A percentile compares a stretch with the other conserved stretches of the same genome.
Evolutionary conservation across 2,329 filamentous ascomycete species (phyloP).

Genomic region (Lachnellula occidentalis): DNA sequence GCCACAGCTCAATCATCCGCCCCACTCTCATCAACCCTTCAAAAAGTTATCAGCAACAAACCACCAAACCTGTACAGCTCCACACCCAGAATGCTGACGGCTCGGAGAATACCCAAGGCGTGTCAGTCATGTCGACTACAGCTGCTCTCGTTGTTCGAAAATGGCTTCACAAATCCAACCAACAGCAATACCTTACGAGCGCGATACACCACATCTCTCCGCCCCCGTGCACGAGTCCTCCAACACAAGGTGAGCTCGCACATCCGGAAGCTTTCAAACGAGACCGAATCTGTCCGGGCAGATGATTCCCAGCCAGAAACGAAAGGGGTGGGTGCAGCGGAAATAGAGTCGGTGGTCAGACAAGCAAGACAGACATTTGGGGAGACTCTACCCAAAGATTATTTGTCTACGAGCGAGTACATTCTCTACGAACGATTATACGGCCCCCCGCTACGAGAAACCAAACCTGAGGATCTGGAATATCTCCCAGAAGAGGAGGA

Average conservation of each 20-base stretch:
- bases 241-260: conserved; percentile 6
- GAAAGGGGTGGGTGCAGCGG: conserved; percentile 14
- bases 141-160: conserved; percentile 30
- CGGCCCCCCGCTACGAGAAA: conserved; percentile 64
- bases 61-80: background rate
- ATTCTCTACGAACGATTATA: conserved; percentile 75
- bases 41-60: background rate
- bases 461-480: conserved; percentile 53
- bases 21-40: background rate
- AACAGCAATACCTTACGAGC: conserved; percentile 8
- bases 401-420: conserved; percentile 66
- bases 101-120: conserved; percentile 24
- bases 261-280: conserved; percentile 16
- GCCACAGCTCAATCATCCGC: background rate
- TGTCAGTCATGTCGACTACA: conserved; percentile 33
- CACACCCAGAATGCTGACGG: conserved; percentile 25
- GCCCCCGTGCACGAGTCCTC: conserved; percentile 4
- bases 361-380: conserved; percentile 70
- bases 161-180: conserved; percentile 27
- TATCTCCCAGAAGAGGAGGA: conserved; percentile 29
- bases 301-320: background rate
- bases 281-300: background rate
- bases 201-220: conserved; percentile 12
- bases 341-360: conserved; percentile 60
- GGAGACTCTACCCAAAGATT: conserved; percentile 66